Conservation (phyloP, 2,329 filamentous ascomycete species). For the Colletotrichum gloeosporioides region DNA sequence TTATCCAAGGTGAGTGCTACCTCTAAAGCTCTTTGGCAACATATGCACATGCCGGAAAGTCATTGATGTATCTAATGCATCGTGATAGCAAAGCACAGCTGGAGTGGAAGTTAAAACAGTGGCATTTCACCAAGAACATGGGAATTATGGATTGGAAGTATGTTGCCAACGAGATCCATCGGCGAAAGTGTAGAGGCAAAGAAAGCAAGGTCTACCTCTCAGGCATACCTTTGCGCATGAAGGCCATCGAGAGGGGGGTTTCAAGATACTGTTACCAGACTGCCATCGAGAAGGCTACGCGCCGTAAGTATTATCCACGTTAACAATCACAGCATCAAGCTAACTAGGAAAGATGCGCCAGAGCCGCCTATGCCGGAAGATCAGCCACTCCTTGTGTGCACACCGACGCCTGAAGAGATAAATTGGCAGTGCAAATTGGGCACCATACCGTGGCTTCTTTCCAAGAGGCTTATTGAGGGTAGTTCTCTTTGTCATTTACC, state of each 20-base stretch:
- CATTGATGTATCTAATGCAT: not conserved
- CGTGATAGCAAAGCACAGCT: not conserved
- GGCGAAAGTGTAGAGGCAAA: not conserved
- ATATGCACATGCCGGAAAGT: not conserved
- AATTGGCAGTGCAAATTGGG: fast-evolving
- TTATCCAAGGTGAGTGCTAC: not conserved
- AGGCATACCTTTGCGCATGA: not conserved
- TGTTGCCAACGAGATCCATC: not conserved
- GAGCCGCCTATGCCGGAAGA: not conserved
- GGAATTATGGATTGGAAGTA: not conserved
- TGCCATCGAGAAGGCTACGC: not conserved
- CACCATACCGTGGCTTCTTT: not conserved
- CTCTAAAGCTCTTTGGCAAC: not conserved
- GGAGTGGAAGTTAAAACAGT: not conserved
- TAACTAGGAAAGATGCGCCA: fast-evolving
- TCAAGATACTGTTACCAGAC: not conserved
- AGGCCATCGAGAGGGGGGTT: fast-evolving
- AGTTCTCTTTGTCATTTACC: too few species aligned
- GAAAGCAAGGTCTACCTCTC: not conserved
- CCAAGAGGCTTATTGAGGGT: fast-evolving
- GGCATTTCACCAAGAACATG: not conserved
- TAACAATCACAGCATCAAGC: fast-evolving
- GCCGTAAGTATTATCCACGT: not conserved
- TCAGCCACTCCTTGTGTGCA: not conserved
- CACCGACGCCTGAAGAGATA: not conserved